phyloP scores from a whole-genome alignment of 495 filamentous ascomycete genomes.

The Margaritispora aquatica region DNA sequence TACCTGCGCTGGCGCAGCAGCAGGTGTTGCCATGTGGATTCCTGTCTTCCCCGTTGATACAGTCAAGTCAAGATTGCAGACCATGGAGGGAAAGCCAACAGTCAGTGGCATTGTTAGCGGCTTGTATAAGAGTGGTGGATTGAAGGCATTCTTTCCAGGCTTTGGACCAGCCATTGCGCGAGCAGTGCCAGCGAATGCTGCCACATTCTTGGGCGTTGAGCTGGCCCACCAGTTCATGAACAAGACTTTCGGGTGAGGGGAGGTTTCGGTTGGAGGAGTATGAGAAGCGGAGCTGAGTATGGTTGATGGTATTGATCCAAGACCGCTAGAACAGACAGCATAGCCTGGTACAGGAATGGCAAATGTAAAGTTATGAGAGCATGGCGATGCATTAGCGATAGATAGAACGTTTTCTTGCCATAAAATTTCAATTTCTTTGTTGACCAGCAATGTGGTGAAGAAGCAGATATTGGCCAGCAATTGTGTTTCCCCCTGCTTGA shows the following conservation, averaged over 20 bases:
- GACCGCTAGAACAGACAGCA: no score
- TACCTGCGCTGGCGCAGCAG: slow-evolving; percentile 79
- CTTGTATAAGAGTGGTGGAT: slow-evolving; percentile 71
- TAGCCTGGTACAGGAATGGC: no score
- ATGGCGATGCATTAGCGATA: no score
- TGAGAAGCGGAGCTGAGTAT: no score
- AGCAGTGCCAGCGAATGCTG: slow-evolving; percentile 91
- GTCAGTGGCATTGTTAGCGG: slow-evolving; percentile 73
- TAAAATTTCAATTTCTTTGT: no score
- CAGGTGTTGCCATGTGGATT: slow-evolving; percentile 98
- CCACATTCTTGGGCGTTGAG: slow-evolving; percentile 67
- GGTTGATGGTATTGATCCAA: no score
- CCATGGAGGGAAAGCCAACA: slow-evolving; percentile 78
- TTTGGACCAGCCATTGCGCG: slow-evolving; percentile 88
- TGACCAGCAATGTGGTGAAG: no score
- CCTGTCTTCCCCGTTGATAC: slow-evolving; percentile 98
- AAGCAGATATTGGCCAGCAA: no score
- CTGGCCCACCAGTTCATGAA: slow-evolving; percentile 78
- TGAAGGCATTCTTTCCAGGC: slow-evolving; percentile 96
- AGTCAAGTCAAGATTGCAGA: slow-evolving; percentile 90
- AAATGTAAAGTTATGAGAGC: no score
- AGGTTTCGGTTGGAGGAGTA: background rate
- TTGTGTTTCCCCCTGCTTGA: no score
- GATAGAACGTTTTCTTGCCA: no score
- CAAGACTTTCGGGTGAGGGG: slow-evolving; percentile 49